A percentile compares a stretch with the other conserved stretches of the same genome.
Conservation (phyloP, 768 basidiomycete genomes). For the Pulveroboletus sp. region DNA sequence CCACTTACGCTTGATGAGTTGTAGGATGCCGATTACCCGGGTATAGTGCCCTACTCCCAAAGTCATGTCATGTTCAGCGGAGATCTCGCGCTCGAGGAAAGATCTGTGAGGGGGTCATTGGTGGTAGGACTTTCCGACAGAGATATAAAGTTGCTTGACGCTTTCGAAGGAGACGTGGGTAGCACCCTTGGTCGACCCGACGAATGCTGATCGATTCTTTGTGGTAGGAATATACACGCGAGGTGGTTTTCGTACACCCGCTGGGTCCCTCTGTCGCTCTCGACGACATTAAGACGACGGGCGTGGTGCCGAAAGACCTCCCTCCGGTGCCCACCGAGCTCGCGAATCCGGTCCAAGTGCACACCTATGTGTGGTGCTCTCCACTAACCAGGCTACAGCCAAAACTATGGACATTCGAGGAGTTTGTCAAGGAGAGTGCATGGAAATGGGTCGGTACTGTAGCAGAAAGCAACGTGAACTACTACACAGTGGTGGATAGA, state of each 20-base stretch:
- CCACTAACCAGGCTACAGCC: constrained; percentile 45
- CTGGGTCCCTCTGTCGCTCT: constrained; percentile 43
- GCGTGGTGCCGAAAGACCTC: constrained; percentile 40
- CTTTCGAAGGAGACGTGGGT: constrained; percentile 79
- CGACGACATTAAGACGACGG: constrained; percentile 20
- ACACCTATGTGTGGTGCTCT: constrained; percentile 72
- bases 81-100: constrained; percentile 58
- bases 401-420: constrained; percentile 77
- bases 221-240: constrained; percentile 69
- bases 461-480: constrained; percentile 37
- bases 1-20: constrained; percentile 7
- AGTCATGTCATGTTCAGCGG: constrained; percentile 46
- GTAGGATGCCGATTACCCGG: constrained; percentile 79
- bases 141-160: constrained; percentile 71
- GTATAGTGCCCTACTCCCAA: constrained; percentile 59
- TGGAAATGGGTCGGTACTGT: constrained; percentile 70
- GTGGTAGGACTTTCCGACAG: constrained; percentile 64
- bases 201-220: background rate
- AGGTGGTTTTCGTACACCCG: constrained; percentile 52
- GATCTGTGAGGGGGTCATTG: constrained; percentile 73
- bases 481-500: constrained; percentile 54
- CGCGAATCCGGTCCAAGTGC: constrained; percentile 40
- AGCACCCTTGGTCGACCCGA: background rate
- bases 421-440: constrained; percentile 73
- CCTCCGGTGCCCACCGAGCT: constrained; percentile 43